Base-by-base conservation (phyloP, 169 alveolate genomes). In the Cryptosporidium bovis region DNA sequence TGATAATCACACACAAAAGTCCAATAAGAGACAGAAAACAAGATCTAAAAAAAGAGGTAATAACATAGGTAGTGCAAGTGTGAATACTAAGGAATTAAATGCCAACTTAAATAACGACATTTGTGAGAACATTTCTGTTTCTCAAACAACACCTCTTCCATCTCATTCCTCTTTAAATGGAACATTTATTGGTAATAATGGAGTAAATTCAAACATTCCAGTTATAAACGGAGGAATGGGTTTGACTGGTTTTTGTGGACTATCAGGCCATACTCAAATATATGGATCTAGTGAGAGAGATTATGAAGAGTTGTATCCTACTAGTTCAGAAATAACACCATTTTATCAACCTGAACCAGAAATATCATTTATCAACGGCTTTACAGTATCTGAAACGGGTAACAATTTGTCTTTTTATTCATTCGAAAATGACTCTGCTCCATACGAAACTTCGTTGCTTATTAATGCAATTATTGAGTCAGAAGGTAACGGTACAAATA, bases 281-380 rank as follows among this genome's bases (percentile, higher is more conserved):
- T 27, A 36, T 46, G 82, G 82, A 0, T 31, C 33, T 3, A 51
- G 12, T 33, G 44, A 27, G 33, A 13, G 51, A 1, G 64, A 53
- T 5, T 53, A 13, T 13, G 64, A 53, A 13, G 64, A 53, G 12
- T n/a, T 53, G 29, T 53, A 53, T 53, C 16, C 83, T 18, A 53
- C 60, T 51, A 36, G 29, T 27, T 20, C 84, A 12, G 87, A 40
- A 48, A 31, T 36, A 15, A 60, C 87, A 20, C 87, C 87, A 33
- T 77, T 60, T 60, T 62, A 77, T 51, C 69, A 60, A 24, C 87
- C 65, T 2, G 87, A 77, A 10, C 46, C 71, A 0, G 87, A 77
- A 24, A 62, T 27, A n/a, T 53, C 71, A 12, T 62, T 58, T 20
- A 40, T 77, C 3, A 71, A 71, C 18, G 64, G 29, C 13, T 77